Percentiles rank a stretch among this genome's conserved stretches.
phyloP scores from a whole-genome alignment of 2,329 filamentous ascomycete species.

The Fonsecaea monophora region DNA sequence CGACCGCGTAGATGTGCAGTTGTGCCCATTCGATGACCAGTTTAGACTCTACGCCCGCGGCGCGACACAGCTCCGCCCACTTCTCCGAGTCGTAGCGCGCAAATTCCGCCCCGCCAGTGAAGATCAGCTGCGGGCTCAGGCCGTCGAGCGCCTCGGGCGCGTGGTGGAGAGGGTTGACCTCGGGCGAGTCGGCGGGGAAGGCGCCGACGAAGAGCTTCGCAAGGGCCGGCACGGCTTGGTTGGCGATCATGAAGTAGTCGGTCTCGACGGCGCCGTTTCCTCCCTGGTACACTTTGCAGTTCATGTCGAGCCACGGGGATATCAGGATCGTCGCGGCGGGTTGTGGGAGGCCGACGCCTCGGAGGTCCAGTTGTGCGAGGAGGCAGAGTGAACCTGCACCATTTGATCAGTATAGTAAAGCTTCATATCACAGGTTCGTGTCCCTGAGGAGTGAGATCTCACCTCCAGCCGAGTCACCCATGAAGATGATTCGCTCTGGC shows the following conservation, averaged over 20 bases:
- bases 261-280: conserved; percentile 23
- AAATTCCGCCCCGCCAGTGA: conserved; percentile 22
- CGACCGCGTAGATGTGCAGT: conserved; percentile 26
- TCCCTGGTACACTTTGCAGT: conserved; percentile 45
- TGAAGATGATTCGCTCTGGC: conserved; percentile 80
- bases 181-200: conserved; percentile 5
- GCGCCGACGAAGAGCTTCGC: conserved; percentile 12
- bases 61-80: conserved; percentile 17
- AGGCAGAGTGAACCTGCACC: conserved; percentile 68
- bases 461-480: conserved; percentile 90
- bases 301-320: conserved; percentile 93
- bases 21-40: conserved; percentile 23
- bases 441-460: too few species aligned
- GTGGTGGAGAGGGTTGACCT: conserved; percentile 22
- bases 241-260: conserved; percentile 25
- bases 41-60: conserved; percentile 11
- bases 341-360: conserved; percentile 58
- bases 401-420: neutral
- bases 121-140: conserved; percentile 22
- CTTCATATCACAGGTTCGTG: neutral
- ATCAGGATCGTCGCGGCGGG: conserved; percentile 89
- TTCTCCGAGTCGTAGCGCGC: conserved; percentile 21
- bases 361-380: conserved; percentile 55
- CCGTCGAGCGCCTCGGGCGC: conserved; percentile 6
- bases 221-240: conserved; percentile 9